Conservation (phyloP, 2,329 filamentous ascomycete genomes). For the Alternaria sp. region DNA sequence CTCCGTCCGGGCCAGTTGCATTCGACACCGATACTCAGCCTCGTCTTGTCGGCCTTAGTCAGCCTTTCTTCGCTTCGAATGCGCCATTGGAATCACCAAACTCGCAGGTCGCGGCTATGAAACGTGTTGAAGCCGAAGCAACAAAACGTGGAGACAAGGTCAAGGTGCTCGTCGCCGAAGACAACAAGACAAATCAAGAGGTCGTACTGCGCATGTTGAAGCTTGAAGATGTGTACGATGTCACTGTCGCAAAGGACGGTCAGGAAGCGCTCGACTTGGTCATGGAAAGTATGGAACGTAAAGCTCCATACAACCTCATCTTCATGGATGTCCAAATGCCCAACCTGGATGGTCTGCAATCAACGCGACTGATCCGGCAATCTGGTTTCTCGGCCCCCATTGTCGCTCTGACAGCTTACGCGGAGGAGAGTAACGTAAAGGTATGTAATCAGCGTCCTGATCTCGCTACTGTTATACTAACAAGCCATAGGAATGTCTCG, state of each 20-base stretch:
- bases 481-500: constrained; percentile 62
- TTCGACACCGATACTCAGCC: constrained; percentile 71
- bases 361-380: constrained; percentile 81
- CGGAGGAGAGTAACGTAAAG: constrained; percentile 86
- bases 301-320: constrained; percentile 80
- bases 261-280: constrained; percentile 89
- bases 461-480: constrained; percentile 9
- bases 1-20: constrained; percentile 41
- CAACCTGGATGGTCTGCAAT: constrained; percentile 86
- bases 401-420: constrained; percentile 87
- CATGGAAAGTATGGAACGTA: constrained; percentile 77
- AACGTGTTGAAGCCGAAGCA: constrained; percentile 68
- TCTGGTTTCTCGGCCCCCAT: constrained; percentile 89
- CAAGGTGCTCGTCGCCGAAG: constrained; percentile 85
- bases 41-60: constrained; percentile 80
- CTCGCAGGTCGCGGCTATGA: constrained; percentile 69
- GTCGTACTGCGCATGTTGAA: constrained; percentile 69
- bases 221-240: constrained; percentile 81
- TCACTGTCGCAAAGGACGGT: constrained; percentile 76
- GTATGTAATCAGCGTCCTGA: constrained; percentile 59
- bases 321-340: constrained; percentile 98
- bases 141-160: constrained; percentile 65
- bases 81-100: constrained; percentile 59
- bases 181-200: constrained; percentile 62
- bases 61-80: constrained; percentile 74